A percentile compares a stretch with the other conserved stretches of the same genome.
Evolutionary conservation across 768 basidiomycete genomes (phyloP).

Genomic region (Gelatoporia subvermispora): DNA sequence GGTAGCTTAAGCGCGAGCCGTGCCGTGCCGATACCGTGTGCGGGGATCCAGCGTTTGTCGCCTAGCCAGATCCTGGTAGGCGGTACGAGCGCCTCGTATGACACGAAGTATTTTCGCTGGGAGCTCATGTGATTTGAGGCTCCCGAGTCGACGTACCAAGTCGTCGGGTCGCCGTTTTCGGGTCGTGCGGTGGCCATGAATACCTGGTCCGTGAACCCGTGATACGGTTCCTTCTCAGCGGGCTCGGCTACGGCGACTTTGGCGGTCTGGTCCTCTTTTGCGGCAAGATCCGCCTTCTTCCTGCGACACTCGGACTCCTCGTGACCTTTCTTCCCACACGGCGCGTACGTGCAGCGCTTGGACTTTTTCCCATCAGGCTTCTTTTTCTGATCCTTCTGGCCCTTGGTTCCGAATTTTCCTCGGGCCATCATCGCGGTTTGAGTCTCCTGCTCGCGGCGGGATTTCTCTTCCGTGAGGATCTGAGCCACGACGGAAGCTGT

Average conservation of each 20-base stretch:
- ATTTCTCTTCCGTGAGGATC: constrained; percentile 13
- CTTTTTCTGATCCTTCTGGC: constrained; percentile 3
- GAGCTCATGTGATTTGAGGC: constrained; percentile 14
- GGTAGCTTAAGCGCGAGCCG: too few relatives aligned
- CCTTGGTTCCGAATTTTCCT: not conserved
- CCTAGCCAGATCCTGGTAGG: too few relatives aligned
- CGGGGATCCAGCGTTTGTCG: too few relatives aligned
- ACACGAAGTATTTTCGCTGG: constrained; percentile 5
- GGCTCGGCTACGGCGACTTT: constrained; percentile 2
- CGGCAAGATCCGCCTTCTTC: constrained; percentile 8
- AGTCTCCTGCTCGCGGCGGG: not conserved
- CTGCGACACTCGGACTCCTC: constrained; percentile 9
- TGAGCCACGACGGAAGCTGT: constrained; percentile 6
- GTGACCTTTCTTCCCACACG: constrained; percentile 11
- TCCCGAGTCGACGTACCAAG: constrained; percentile 15
- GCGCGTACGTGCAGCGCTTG: constrained; percentile 7
- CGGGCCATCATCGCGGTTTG: constrained; percentile 1
- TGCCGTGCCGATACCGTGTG: too few relatives aligned
- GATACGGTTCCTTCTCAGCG: not conserved
- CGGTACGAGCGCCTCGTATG: constrained; percentile 2
- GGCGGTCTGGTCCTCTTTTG: constrained; percentile 3
- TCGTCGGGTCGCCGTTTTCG: not conserved
- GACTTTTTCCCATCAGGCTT: not conserved
- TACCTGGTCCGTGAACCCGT: constrained; percentile 2
- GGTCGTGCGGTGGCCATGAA: not conserved